Conservation (phyloP, 345 rosid species). For the Psidium friedrichsthalianum region DNA sequence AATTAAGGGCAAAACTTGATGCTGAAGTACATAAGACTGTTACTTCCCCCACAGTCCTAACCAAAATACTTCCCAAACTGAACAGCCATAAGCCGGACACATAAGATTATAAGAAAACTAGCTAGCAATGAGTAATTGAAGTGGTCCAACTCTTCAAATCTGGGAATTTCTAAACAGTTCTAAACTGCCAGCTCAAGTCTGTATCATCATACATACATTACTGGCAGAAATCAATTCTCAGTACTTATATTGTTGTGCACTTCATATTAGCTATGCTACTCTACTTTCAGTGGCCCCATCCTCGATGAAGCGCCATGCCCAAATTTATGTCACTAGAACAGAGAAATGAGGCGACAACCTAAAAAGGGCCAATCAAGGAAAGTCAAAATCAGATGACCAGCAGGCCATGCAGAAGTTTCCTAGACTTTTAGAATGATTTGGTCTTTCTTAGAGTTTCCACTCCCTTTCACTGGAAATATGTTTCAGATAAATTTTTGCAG, state of each 20-base stretch:
- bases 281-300: not conserved
- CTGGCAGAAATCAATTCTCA: not conserved
- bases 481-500: not conserved
- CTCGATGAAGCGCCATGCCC: not conserved
- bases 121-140: not conserved
- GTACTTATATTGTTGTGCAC: not conserved
- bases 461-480: not conserved
- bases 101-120: not conserved
- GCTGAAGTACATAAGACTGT: not conserved
- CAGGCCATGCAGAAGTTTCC: not conserved
- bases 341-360: not conserved
- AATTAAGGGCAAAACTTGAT: not conserved
- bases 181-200: not conserved
- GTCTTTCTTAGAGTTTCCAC: not conserved
- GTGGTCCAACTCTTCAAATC: not conserved
- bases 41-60: not conserved
- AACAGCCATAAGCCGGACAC: not conserved
- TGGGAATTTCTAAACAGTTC: not conserved
- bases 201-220: not conserved
- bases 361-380: not conserved
- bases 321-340: not conserved
- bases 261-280: not conserved
- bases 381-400: not conserved
- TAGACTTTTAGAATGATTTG: not conserved
- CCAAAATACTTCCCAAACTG: not conserved